Percentiles rank a stretch among this genome's conserved stretches.
These are phyloP conservation scores for Cyanidiococcus yangmingshanensis DNA, from an alignment of 23 red algal species.

Conservation along the genomic window DNA sequence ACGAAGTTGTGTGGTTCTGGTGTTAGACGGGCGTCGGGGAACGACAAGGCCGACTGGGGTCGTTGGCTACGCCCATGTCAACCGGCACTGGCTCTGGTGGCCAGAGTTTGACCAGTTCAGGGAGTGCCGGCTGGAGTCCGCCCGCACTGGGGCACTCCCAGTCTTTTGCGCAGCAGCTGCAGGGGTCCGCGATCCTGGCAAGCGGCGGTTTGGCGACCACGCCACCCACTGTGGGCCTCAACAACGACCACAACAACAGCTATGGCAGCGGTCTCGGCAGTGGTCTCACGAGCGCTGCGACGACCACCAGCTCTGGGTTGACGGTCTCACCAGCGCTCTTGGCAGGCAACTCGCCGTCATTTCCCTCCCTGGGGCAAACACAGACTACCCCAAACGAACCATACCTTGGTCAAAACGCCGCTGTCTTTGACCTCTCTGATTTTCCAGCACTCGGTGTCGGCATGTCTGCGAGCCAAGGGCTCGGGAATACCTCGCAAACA, in stretches of 20 bases:
- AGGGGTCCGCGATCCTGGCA: neutral
- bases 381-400: neutral
- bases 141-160: neutral
- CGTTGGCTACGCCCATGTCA: neutral
- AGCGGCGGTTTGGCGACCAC: conserved; percentile 7
- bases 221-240: neutral
- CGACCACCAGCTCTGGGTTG: conserved; percentile 10
- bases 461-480: neutral
- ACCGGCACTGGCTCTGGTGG: conserved; percentile 13
- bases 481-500: neutral
- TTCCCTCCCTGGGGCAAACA: conserved; percentile 3
- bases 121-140: conserved; percentile 6
- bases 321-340: neutral
- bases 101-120: conserved; percentile 10
- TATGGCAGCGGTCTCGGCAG: neutral
- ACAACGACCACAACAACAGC: neutral
- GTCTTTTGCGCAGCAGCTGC: conserved; percentile 8
- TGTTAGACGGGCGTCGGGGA: neutral
- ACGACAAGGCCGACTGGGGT: neutral
- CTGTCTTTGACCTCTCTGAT: conserved; percentile 23
- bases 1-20: conserved; percentile 1
- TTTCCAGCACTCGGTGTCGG: conserved; percentile 21
- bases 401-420: neutral
- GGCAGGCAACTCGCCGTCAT: neutral
- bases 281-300: neutral